Conservation (phyloP, 2,329 filamentous ascomycete species). For the Hymenoscyphus repandus region DNA sequence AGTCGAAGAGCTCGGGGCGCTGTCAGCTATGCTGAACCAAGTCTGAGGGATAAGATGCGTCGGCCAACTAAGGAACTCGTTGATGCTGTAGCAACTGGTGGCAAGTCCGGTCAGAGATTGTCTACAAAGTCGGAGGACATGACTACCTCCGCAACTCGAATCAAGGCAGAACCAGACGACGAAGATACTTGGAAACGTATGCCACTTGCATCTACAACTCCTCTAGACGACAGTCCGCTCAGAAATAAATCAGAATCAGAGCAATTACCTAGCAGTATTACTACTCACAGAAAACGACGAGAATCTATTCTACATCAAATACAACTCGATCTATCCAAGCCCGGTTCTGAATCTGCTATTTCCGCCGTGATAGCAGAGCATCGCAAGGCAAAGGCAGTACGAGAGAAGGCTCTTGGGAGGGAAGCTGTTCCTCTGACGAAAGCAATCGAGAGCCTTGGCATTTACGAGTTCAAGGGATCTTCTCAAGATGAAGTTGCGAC, state of each 20-base stretch:
- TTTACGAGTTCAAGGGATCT: constrained; percentile 27
- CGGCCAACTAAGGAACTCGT: constrained; percentile 71
- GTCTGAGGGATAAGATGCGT: constrained; percentile 77
- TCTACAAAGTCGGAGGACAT: constrained; percentile 20
- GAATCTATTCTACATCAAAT: constrained; percentile 28
- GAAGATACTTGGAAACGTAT: constrained; percentile 30
- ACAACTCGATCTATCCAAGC: constrained; percentile 16
- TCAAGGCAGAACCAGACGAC: constrained; percentile 27
- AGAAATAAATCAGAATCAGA: constrained; percentile 22
- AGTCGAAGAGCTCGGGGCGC: constrained; percentile 62
- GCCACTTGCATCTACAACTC: constrained; percentile 20
- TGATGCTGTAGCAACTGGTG: constrained; percentile 66
- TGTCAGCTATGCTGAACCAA: constrained; percentile 79
- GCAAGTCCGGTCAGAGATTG: constrained; percentile 37
- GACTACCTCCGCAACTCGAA: constrained; percentile 4
- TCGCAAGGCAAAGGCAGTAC: constrained; percentile 24
- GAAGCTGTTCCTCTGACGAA: constrained; percentile 14
- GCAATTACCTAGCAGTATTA: constrained; percentile 23
- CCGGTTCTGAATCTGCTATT: constrained; percentile 23
- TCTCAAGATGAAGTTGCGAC: constrained; percentile 17
- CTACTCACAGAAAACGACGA: constrained; percentile 29
- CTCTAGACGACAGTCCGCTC: constrained; percentile 29
- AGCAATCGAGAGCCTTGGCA: constrained; percentile 22
- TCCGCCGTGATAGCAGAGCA: constrained; percentile 28
- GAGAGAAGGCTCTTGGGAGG: constrained; percentile 16